Conservation (phyloP, 169 alveolate species). For the Cryptosporidium baileyi region DNA sequence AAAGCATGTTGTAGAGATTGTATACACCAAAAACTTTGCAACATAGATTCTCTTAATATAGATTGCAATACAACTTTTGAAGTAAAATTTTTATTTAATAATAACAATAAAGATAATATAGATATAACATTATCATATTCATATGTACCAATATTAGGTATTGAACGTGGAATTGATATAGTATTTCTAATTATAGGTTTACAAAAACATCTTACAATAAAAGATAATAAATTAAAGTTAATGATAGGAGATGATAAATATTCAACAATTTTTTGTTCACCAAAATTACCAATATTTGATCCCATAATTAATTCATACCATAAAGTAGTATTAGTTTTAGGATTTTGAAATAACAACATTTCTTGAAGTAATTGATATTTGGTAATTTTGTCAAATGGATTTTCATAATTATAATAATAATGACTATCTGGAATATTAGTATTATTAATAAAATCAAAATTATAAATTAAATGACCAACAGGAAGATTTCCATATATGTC, state of each 20-base stretch:
- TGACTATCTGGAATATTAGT: neutral
- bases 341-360: constrained; percentile 44
- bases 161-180: constrained; percentile 50
- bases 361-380: constrained; percentile 23
- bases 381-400: neutral
- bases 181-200: constrained; percentile 11
- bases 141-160: constrained; percentile 43
- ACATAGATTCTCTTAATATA: constrained; percentile 45
- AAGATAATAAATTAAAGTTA: constrained; percentile 1
- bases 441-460: neutral
- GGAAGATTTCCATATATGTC: constrained; percentile 63
- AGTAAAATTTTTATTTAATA: constrained; percentile 16
- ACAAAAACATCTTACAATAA: constrained; percentile 42
- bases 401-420: neutral
- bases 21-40: constrained; percentile 69
- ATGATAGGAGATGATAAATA: constrained; percentile 39
- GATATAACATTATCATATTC: constrained; percentile 45
- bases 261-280: constrained; percentile 41
- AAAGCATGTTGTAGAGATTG: constrained; percentile 60
- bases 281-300: neutral
- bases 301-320: constrained; percentile 55
- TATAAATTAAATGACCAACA: constrained; percentile 29
- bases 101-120: constrained; percentile 10
- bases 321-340: constrained; percentile 42
- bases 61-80: constrained; percentile 57